A percentile compares a stretch with the other conserved stretches of the same genome.
These are phyloP conservation scores for Sporothrix globosa DNA, from an alignment of 2,329 filamentous ascomycete genomes.

Conservation along the genomic window DNA sequence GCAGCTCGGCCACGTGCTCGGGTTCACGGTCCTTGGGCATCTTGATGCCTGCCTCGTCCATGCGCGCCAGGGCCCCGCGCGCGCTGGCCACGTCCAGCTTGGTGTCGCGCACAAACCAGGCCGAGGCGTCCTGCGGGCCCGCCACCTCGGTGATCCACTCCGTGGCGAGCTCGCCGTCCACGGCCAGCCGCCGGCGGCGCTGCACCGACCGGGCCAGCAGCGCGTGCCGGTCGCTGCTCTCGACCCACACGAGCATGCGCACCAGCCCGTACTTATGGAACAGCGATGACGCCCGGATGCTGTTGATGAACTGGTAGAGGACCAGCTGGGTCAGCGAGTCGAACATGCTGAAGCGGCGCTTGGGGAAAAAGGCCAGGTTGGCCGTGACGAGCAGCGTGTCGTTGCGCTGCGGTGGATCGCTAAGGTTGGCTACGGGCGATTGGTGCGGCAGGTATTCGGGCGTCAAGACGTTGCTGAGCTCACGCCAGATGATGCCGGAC, in stretches of 20 bases:
- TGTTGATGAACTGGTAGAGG: slow-evolving; percentile 63
- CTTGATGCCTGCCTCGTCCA: slow-evolving; percentile 49
- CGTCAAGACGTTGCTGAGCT: slow-evolving; percentile 59
- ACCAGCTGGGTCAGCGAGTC: slow-evolving; percentile 62
- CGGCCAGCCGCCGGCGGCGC: slow-evolving; percentile 58
- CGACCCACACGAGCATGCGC: slow-evolving; percentile 75
- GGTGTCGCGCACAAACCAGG: slow-evolving; percentile 49
- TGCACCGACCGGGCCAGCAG: slow-evolving; percentile 64
- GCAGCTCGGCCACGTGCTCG: slow-evolving; percentile 34
- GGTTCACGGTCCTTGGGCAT: slow-evolving; percentile 54
- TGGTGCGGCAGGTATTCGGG: slow-evolving; percentile 61
- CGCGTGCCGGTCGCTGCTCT: slow-evolving; percentile 60
- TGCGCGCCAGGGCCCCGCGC: slow-evolving; percentile 48
- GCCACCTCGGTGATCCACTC: slow-evolving; percentile 62
- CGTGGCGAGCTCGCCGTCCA: slow-evolving; percentile 64
- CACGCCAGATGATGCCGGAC: slow-evolving; percentile 62
- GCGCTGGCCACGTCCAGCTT: slow-evolving; percentile 54
- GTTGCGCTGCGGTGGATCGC: slow-evolving; percentile 59
- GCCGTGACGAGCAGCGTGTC: slow-evolving; percentile 73
- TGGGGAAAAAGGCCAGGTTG: slow-evolving; percentile 63
- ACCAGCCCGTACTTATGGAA: slow-evolving; percentile 79
- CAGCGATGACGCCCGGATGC: slow-evolving; percentile 60
- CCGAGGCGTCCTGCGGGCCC: slow-evolving; percentile 36
- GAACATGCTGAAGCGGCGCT: slow-evolving; percentile 55
- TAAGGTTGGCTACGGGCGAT: slow-evolving; percentile 43